Conservation (phyloP, 192 early-diverging fungal species). For the Dissophora ornata region DNA sequence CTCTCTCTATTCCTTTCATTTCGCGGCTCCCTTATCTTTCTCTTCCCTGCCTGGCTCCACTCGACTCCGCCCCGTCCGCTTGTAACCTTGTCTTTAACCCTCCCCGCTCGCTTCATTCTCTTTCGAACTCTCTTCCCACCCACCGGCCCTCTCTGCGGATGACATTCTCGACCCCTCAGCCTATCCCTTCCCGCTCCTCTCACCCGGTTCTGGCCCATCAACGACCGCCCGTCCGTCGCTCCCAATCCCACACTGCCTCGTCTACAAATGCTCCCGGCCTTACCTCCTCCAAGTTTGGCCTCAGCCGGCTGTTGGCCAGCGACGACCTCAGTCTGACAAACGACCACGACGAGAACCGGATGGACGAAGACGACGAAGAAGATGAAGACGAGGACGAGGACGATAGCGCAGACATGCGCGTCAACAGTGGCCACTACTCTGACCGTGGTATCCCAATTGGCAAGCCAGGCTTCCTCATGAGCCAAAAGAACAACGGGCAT, state of each 20-base stretch:
- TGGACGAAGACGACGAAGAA: slow-evolving; percentile 1
- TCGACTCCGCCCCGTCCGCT: too few relatives aligned
- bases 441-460: slow-evolving; percentile 35
- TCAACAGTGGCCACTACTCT: slow-evolving; percentile 44
- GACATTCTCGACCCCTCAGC: slow-evolving; percentile 52
- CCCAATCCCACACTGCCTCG: slow-evolving; percentile 27
- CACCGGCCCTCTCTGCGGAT: slow-evolving; percentile 5
- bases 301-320: slow-evolving; percentile 14
- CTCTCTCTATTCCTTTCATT: background rate
- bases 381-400: slow-evolving; percentile 22
- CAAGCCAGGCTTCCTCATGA: slow-evolving; percentile 22
- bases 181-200: slow-evolving; percentile 52
- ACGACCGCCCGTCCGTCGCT: slow-evolving; percentile 42
- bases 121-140: background rate
- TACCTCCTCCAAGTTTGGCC: slow-evolving; percentile 15
- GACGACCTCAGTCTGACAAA: slow-evolving; percentile 4
- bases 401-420: slow-evolving; percentile 1
- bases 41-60: slow-evolving; percentile 1
- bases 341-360: slow-evolving; percentile 19
- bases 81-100: background rate
- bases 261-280: background rate
- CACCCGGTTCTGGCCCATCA: slow-evolving; percentile 46
- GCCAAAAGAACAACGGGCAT: slow-evolving; percentile 3
- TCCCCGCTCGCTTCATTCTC: background rate
- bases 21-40: background rate